Conservation (phyloP, 371 early-diverging fungal genomes). For the Haplosporangium sp. region DNA sequence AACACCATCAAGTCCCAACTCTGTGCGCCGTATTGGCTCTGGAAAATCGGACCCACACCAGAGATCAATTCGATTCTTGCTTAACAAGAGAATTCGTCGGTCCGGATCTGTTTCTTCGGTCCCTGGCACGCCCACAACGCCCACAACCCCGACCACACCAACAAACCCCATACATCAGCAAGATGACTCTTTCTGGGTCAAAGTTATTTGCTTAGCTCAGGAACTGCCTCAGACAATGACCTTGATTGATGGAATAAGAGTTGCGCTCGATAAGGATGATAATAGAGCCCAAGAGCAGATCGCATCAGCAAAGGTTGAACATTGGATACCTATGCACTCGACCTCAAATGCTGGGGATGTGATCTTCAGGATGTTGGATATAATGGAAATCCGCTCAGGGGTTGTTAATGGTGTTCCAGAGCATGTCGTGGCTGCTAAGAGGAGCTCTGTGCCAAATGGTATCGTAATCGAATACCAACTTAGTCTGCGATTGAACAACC, state of each 20-base stretch:
- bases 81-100: constrained; percentile 64
- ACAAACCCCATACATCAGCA: constrained; percentile 22
- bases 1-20: constrained; percentile 19
- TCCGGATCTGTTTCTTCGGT: constrained; percentile 56
- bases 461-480: constrained; percentile 51
- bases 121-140: constrained; percentile 34
- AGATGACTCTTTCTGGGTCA: constrained; percentile 54
- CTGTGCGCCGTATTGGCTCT: constrained; percentile 42
- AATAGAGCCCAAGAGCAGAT: constrained; percentile 29
- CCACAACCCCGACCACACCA: constrained; percentile 39
- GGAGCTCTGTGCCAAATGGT: constrained; percentile 22
- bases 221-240: constrained; percentile 45
- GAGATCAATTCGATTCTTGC: constrained; percentile 63
- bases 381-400: constrained; percentile 28
- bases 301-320: constrained; percentile 37
- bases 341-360: constrained; percentile 50
- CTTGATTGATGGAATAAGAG: constrained; percentile 34
- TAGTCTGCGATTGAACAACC: constrained; percentile 24
- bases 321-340: constrained; percentile 49
- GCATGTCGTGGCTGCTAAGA: constrained; percentile 27
- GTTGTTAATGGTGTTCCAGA: constrained; percentile 47
- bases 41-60: constrained; percentile 42
- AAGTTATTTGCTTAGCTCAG: constrained; percentile 38
- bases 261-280: constrained; percentile 30
- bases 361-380: constrained; percentile 38